Evolutionary conservation across 306 rosid genomes (phyloP).

Genomic region (Citrullus mucosospermus): DNA sequence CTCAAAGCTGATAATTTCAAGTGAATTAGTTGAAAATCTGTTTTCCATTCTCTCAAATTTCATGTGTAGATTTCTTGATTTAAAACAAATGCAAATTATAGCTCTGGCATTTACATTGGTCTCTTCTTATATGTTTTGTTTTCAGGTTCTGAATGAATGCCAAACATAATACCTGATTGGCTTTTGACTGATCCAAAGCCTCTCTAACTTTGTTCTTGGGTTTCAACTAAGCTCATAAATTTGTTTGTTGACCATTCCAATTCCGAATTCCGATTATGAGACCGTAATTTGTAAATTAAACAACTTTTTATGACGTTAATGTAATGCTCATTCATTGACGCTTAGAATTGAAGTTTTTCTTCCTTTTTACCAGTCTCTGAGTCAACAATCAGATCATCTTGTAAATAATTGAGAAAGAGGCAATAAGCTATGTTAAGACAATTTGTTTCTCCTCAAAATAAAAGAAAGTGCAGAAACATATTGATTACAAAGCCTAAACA

Average conservation of each 20-base stretch:
- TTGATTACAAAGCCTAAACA: not conserved
- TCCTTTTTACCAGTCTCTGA: not conserved
- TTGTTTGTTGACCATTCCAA: not conserved
- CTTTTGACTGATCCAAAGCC: not conserved
- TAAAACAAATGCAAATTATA: not conserved
- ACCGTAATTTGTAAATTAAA: not conserved
- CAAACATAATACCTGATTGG: not conserved
- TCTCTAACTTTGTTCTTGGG: not conserved
- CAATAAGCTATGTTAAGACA: not conserved
- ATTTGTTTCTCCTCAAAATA: not conserved
- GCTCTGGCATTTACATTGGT: not conserved
- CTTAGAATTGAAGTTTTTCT: not conserved
- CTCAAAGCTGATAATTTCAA: not conserved
- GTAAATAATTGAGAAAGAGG: not conserved
- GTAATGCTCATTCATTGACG: not conserved
- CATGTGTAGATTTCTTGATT: not conserved
- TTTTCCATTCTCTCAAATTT: not conserved
- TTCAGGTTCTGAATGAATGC: not conserved
- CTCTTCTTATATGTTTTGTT: not conserved
- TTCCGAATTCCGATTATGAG: not conserved
- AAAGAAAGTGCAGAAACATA: not conserved
- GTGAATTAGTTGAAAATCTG: not conserved
- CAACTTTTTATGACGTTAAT: not conserved
- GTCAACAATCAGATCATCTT: not conserved
- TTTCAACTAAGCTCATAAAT: not conserved